Conservation (phyloP, 1,284 basidiomycete species). For the Tilletia horrida region DNA sequence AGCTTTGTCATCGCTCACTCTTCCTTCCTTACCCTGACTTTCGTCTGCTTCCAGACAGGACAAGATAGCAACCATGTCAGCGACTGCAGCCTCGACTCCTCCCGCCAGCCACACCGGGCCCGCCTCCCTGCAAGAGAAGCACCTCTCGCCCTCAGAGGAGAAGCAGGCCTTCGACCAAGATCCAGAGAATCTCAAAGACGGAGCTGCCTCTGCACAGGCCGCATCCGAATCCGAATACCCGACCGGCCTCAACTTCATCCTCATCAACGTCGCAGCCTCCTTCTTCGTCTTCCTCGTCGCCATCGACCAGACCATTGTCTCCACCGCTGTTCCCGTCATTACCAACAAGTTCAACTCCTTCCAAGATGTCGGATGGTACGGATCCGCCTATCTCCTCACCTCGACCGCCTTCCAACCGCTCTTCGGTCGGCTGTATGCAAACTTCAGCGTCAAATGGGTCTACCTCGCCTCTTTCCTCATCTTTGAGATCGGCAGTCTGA, state of each 20-base stretch:
- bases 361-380: slow-evolving; percentile 42
- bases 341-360: slow-evolving; percentile 38
- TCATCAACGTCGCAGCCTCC: slow-evolving; percentile 20
- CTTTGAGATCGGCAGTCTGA: slow-evolving; percentile 42
- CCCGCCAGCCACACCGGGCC: no score
- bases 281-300: slow-evolving; percentile 21
- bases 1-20: no score
- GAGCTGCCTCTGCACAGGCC: background rate
- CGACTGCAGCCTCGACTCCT: no score
- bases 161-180: no score
- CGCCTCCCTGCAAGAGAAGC: no score
- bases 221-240: slow-evolving; percentile 19
- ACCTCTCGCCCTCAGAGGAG: no score
- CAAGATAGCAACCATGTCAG: no score
- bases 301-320: slow-evolving; percentile 40
- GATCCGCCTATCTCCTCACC: slow-evolving; percentile 38
- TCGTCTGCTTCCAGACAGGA: no score
- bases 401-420: slow-evolving; percentile 44
- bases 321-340: slow-evolving; percentile 41
- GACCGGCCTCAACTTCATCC: slow-evolving; percentile 23
- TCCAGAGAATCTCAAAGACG: background rate
- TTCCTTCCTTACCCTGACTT: no score
- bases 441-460: slow-evolving; percentile 40
- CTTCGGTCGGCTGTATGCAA: slow-evolving; percentile 35
- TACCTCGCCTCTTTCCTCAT: slow-evolving; percentile 32